A percentile compares a stretch with the other conserved stretches of the same genome.
phyloP scores from a whole-genome alignment of 2,329 filamentous ascomycete species.

The Monosporascus ibericus region DNA sequence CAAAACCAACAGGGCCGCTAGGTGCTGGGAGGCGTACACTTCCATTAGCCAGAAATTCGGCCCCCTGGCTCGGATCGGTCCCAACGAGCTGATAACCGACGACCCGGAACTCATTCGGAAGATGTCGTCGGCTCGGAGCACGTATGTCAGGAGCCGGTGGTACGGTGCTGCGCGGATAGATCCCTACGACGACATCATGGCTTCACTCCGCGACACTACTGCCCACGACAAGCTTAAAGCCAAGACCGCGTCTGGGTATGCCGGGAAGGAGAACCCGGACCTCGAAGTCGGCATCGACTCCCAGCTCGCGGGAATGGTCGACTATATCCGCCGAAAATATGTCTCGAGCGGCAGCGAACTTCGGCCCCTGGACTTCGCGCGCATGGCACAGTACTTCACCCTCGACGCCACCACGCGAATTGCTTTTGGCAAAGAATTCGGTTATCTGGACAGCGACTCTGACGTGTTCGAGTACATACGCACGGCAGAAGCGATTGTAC shows the following conservation, averaged over 20 bases:
- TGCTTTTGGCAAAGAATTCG: too few species aligned
- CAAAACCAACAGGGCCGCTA: background rate
- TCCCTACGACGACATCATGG: slow-evolving; percentile 38
- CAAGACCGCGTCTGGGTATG: slow-evolving; percentile 11
- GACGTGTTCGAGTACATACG: too few species aligned
- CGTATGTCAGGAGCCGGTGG: slow-evolving; percentile 12
- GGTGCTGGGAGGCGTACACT: background rate
- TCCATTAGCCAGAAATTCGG: slow-evolving; percentile 13
- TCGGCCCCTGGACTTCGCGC: too few species aligned
- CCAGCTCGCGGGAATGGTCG: slow-evolving; percentile 2
- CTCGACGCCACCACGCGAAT: too few species aligned
- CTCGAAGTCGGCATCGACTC: slow-evolving; percentile 13
- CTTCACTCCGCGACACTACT: slow-evolving; percentile 37
- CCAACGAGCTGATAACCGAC: slow-evolving; percentile 26
- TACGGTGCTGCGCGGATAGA: slow-evolving; percentile 9
- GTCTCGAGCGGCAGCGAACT: too few species aligned
- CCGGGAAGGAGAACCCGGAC: slow-evolving; percentile 12
- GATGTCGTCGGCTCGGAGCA: slow-evolving; percentile 24
- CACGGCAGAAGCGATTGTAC: too few species aligned
- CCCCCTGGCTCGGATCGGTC: slow-evolving; percentile 32
- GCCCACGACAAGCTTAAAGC: slow-evolving; percentile 30
- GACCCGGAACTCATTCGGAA: slow-evolving; percentile 31
- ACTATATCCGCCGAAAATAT: too few species aligned
- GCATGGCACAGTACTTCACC: too few species aligned
- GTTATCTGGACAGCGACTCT: too few species aligned